Evolutionary conservation across 2,329 filamentous ascomycete genomes (phyloP).

Genomic region (Hypomyces rosellus): DNA sequence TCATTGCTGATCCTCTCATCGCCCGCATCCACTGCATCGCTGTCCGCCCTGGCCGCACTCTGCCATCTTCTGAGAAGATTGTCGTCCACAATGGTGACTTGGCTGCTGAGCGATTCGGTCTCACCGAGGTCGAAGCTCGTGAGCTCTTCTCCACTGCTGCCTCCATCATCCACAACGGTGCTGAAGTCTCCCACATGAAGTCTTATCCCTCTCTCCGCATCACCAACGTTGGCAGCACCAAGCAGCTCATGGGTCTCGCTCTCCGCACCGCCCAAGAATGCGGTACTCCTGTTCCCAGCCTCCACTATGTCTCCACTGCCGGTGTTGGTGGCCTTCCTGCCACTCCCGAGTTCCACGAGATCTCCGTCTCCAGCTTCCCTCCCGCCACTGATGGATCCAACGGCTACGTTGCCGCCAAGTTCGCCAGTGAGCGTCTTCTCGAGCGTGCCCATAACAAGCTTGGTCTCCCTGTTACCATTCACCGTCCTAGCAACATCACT

Average conservation of each 20-base stretch:
- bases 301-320: slow-evolving; percentile 1
- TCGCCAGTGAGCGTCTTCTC: background rate
- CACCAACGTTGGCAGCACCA: slow-evolving; percentile 10
- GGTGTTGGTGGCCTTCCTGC: background rate
- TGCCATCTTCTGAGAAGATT: background rate
- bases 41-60: background rate
- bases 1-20: background rate
- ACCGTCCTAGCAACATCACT: slow-evolving; percentile 1
- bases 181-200: slow-evolving; percentile 10
- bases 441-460: background rate
- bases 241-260: slow-evolving; percentile 8
- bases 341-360: background rate
- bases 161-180: slow-evolving; percentile 14
- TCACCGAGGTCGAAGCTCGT: background rate
- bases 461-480: slow-evolving; percentile 5
- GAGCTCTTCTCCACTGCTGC: background rate
- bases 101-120: background rate
- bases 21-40: background rate
- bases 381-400: background rate
- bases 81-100: background rate
- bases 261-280: slow-evolving; percentile 2
- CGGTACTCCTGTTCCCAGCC: background rate
- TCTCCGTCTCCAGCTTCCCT: background rate
- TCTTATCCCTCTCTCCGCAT: slow-evolving; percentile 8
- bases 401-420: background rate